Conservation (phyloP, 768 basidiomycete species). For the Clathrus columnatus region DNA sequence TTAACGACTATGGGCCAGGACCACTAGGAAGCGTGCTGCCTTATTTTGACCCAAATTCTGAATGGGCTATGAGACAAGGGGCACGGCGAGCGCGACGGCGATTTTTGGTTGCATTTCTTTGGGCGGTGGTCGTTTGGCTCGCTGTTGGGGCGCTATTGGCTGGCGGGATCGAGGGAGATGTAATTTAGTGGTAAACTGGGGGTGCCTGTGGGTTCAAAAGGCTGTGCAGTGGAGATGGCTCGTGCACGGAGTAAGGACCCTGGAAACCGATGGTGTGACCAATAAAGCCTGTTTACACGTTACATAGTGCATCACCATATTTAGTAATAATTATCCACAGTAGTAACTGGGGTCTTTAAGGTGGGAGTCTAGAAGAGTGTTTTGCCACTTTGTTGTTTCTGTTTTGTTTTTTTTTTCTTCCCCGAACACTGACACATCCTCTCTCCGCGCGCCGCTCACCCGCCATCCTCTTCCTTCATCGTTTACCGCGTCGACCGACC, state of each 20-base stretch:
- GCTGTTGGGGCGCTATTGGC: constrained; percentile 22
- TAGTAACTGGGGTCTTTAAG: background rate
- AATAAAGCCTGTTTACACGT: background rate
- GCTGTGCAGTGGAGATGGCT: background rate
- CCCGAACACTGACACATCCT: constrained; percentile 39
- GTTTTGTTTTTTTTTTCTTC: constrained; percentile 20
- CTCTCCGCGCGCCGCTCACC: constrained; percentile 39
- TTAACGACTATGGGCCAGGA: constrained; percentile 34
- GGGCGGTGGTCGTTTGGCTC: constrained; percentile 28
- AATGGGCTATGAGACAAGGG: constrained; percentile 30
- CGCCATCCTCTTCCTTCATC: constrained; percentile 29
- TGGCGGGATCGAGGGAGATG: constrained; percentile 17
- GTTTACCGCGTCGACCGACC: constrained; percentile 37
- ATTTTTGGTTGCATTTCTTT: constrained; percentile 33
- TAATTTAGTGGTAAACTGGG: constrained; percentile 11
- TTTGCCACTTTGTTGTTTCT: background rate
- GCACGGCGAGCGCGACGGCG: constrained; percentile 32
- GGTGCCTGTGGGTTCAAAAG: background rate
- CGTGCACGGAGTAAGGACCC: background rate
- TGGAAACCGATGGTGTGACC: background rate
- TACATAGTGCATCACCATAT: background rate
- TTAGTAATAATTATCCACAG: background rate
- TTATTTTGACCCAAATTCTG: constrained; percentile 36
- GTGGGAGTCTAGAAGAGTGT: background rate
- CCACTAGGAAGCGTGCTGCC: constrained; percentile 32